Evolutionary conservation across 1,284 basidiomycete genomes (phyloP), one percentile per base, ranked within the genome.

Genomic region (Moesziomyces parantarcticus): DNA sequence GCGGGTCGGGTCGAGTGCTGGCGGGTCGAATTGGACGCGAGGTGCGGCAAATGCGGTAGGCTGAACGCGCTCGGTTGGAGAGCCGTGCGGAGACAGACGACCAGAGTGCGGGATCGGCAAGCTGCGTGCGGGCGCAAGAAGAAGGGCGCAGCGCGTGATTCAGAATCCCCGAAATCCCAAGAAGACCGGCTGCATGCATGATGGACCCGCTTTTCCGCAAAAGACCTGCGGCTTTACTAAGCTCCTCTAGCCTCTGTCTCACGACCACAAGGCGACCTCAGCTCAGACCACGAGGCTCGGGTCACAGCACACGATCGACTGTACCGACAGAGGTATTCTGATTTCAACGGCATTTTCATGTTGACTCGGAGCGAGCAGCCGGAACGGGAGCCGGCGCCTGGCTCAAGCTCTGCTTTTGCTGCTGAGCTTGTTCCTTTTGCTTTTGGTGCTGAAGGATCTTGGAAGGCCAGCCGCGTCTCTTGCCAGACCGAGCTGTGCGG

Each of bases 401-500:
- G 50, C n/a, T 36, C n/a, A 13, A 16, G 32, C n/a, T 13, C 42
- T 62, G 59, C 22, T 40, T 36, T 7, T 58, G 47, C 46, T 45
- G 40, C 43, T 60, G 50, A 39, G 54, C 46, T 34, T 48, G 22
- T 16, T 65, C 65, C 29, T 67, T 69, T 18, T 32, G 48, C 22
- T 60, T 59, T 21, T 75, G 71, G 25, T 69, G 68, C 26, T 77
- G 66, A 44, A 76, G 34, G 13, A 81, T 68, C 51, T 75, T 79
- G 48, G 75, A 79, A 1, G 79, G 79, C 79, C 79, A 81, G 20
- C 79, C 78, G 23, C 70, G 58, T 26, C 54, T 63, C 50, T 68
- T 78, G 26, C 50, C 65, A 5, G 48, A 49, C 26, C 59, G 59
- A 18, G 47, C 54, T 34, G 62, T 49, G 10, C 69, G 51, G 14